Evolutionary conservation across 2,329 filamentous ascomycete genomes (phyloP), one percentile per base, ranked within the genome.

Genomic region (Neofusicoccum ribis): DNA sequence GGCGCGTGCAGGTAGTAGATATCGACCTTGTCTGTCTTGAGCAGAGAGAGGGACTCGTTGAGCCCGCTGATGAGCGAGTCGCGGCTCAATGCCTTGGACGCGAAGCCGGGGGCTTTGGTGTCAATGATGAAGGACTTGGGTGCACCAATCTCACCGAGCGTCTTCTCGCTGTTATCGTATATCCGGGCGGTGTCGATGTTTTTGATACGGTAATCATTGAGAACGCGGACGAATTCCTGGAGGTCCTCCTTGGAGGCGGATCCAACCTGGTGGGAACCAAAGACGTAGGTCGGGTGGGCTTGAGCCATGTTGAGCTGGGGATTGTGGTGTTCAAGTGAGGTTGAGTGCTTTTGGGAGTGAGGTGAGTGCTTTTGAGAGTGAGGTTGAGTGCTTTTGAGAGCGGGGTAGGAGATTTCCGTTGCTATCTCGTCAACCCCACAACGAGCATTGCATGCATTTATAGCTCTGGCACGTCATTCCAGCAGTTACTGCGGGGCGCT

Each of bases 1-100:
- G 83, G 83, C 0, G 75, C 79, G 67, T 85, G 83, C 2, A 85
- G 77, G 66, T 85, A 85, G 70, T 77, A 83, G 56, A 83, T 79
- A 46, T 85, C 76, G 1, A 85, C 72, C 64, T 77, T 78, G 37
- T 76, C 71, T 0, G 75, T 72, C 37, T 77, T 71, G 14, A 84
- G 73, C 1, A 77, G 79, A 39, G 72, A 65, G 31, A 83, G 67
- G 15, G 77, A 79, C 12, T 74, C 70, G 11, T 79, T 69, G 37
- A 80, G 71, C 15, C 71, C 67, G 31, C 37, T 17, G 36, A 49
- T 49, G 34, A 47, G 61, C 12, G 64, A 36, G 2, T 65, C 41
- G 23, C 41, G 37, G 34, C 14, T 61, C n/a, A 39, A 71, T 43
- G 65, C 61, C 8, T 52, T 61, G 34, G 67, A 69, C 6, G 63